These are phyloP conservation scores for Boletales sp. DNA, from an alignment of 768 basidiomycete species.

Conservation along the genomic window DNA sequence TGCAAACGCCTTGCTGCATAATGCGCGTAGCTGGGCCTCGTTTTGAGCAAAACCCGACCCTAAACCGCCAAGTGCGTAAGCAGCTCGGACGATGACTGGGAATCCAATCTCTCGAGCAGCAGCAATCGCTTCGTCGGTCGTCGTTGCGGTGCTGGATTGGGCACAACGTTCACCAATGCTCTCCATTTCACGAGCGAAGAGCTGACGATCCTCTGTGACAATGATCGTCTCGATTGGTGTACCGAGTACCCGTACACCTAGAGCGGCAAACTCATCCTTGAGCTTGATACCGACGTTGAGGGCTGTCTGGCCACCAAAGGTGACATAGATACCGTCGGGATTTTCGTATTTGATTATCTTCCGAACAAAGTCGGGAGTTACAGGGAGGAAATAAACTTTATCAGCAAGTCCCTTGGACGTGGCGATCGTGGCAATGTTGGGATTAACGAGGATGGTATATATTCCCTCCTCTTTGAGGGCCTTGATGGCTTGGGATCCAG, in stretches of 20 bases:
- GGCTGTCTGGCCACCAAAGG: conserved; percentile 98
- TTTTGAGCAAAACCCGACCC: conserved; percentile 97
- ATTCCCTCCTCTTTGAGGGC: conserved; percentile 98
- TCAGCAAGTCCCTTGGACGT: conserved; percentile 97
- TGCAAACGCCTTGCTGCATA: conserved; percentile 94
- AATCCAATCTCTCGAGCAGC: conserved; percentile 87
- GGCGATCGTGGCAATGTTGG: conserved; percentile 98
- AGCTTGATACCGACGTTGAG: conserved; percentile 96
- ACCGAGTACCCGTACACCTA: conserved; percentile 92
- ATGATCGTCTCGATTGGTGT: conserved; percentile 98
- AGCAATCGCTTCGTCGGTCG: conserved; percentile 72
- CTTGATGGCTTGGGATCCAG: conserved; percentile 98
- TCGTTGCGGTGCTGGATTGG: conserved; percentile 84
- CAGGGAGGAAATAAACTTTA: conserved; percentile 99
- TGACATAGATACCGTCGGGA: conserved; percentile 98
- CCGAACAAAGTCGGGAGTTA: conserved; percentile 95
- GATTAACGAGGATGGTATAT: conserved; percentile 97
- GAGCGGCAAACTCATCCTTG: conserved; percentile 89
- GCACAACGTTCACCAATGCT: conserved; percentile 96
- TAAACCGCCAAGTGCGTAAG: conserved; percentile 93
- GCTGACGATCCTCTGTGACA: conserved; percentile 92
- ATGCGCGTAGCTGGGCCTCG: conserved; percentile 79
- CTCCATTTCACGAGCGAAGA: conserved; percentile 92
- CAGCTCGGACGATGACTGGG: conserved; percentile 95
- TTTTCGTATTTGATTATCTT: conserved; percentile 99